Base-by-base conservation (phyloP, 768 basidiomycete species). In the Amanita thiersii region DNA sequence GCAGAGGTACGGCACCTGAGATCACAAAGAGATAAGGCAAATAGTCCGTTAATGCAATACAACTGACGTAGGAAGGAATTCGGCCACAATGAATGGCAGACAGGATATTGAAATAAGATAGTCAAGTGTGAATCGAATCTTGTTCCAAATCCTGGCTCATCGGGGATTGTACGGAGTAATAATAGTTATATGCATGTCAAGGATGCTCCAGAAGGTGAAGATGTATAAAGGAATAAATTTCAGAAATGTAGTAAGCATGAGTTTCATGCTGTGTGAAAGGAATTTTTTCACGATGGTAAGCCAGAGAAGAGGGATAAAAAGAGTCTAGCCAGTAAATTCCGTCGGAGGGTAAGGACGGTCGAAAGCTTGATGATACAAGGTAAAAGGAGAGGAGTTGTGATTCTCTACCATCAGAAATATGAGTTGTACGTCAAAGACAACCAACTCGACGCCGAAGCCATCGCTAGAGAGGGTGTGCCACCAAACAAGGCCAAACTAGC, bases 401-500 rank as follows among this genome's bases (percentile, higher is more conserved):
- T 3, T 23, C 31, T 9, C 14, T 25, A 25, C 18, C 26, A 18
- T 37, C 35, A 23, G 17, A 37, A 37, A 18, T 5, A n/a, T n/a
- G n/a, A n/a, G 24, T 25, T 19, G 28, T 39, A 45, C 39, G 34
- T 45, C 44, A 40, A 39, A 15, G 32, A 14, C 31, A 9, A 19
- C 18, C 30, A 31, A 17, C n/a, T n/a, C 17, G 5, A 31, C 23
- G 35, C 18, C 9, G 18, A 36, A 28, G 26, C n/a, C n/a, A n/a
- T n/a, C n/a, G 26, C 26, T 7, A 28, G 7, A n/a, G 42, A 37
- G 50, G 58, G 48, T 59, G 28, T 43, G 49, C 19, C 49, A 56
- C 51, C 64, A 67, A 69, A 55, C 51, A 65, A 5, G 25, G 33
- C 33, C 62, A 70, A 69, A 66, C 31, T 9, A 51, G 41, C 52